phyloP scores from a whole-genome alignment of 176 grass and related monocot species.

The Musa beccarii region DNA sequence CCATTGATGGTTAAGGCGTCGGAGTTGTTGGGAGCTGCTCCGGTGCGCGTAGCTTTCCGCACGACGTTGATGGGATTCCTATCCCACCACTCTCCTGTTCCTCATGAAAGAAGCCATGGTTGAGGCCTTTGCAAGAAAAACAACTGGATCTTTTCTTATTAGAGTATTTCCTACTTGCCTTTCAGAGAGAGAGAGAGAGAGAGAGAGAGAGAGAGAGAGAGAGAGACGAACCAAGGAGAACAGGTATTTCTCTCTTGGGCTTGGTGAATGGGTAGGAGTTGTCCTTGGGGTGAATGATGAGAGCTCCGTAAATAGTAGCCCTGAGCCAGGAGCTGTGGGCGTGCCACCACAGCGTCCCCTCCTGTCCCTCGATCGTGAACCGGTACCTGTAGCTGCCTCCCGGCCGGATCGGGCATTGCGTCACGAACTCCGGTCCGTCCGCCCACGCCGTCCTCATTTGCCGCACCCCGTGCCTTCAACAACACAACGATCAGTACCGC shows the following conservation, averaged over 20 bases:
- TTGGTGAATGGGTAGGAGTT: slow-evolving; percentile 51
- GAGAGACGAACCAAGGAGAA: slow-evolving; percentile 37
- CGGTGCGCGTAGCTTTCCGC: slow-evolving; percentile 44
- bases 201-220: slow-evolving; percentile 6
- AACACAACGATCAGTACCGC: not conserved
- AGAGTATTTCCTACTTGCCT: too few species aligned
- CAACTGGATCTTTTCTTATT: not conserved
- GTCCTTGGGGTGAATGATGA: slow-evolving; percentile 50
- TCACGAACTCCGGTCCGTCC: slow-evolving; percentile 70
- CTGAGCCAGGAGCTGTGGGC: slow-evolving; percentile 84
- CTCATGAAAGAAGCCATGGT: not conserved
- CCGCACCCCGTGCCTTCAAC: slow-evolving; percentile 51
- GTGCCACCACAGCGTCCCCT: slow-evolving; percentile 90
- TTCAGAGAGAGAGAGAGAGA: slow-evolving; percentile 3
- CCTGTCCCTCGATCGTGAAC: slow-evolving; percentile 56
- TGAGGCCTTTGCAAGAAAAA: not conserved
- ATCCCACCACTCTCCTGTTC: slow-evolving; percentile 78
- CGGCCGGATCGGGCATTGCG: slow-evolving; percentile 67
- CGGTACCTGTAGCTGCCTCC: slow-evolving; percentile 65
- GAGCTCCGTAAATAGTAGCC: slow-evolving; percentile 66
- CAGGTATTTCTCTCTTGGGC: slow-evolving; percentile 43
- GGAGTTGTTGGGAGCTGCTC: slow-evolving; percentile 53
- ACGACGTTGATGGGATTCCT: slow-evolving; percentile 65
- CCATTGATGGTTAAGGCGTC: slow-evolving; percentile 84
- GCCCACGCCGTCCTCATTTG: slow-evolving; percentile 70